Percentiles rank a stretch among this genome's conserved stretches.
Conservation (phyloP, 148 eudicot genomes). For the Camellia lanceoleosa region DNA sequence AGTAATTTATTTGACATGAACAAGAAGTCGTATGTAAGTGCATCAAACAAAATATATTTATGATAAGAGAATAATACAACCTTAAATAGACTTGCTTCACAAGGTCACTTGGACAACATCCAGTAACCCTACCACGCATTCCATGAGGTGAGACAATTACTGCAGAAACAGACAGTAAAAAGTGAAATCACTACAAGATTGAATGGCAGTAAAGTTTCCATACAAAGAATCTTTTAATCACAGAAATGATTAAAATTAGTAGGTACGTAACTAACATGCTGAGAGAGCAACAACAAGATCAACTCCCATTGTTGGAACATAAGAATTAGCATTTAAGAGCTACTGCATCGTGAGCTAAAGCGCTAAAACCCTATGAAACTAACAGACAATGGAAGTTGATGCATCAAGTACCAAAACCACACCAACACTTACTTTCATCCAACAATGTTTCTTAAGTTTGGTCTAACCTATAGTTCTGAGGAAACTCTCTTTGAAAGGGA, state of each 20-base stretch:
- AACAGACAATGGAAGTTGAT: not conserved
- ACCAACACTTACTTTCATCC: not conserved
- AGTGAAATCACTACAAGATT: conserved; percentile 7
- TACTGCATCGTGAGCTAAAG: not conserved
- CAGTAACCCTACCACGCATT: conserved; percentile 84
- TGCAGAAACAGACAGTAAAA: conserved; percentile 36
- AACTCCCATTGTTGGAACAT: no score
- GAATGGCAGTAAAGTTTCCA: not conserved
- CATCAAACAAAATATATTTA: not conserved
- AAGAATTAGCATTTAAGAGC: not conserved
- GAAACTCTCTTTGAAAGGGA: no score
- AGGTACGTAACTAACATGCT: not conserved
- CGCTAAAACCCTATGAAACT: not conserved
- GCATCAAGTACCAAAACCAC: not conserved
- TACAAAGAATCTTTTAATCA: not conserved
- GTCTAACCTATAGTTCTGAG: no score
- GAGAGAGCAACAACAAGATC: not conserved
- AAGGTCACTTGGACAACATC: conserved; percentile 88
- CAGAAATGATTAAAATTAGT: not conserved
- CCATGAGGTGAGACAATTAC: conserved; percentile 95
- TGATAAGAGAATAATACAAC: conserved; percentile 28
- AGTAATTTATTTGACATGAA: not conserved
- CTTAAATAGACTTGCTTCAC: conserved; percentile 83
- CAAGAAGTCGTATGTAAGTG: not conserved
- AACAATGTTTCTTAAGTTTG: not conserved